A percentile compares a stretch with the other conserved stretches of the same genome.
Conservation (phyloP, 192 early-diverging fungal species). For the Lobosporangium transversale region DNA sequence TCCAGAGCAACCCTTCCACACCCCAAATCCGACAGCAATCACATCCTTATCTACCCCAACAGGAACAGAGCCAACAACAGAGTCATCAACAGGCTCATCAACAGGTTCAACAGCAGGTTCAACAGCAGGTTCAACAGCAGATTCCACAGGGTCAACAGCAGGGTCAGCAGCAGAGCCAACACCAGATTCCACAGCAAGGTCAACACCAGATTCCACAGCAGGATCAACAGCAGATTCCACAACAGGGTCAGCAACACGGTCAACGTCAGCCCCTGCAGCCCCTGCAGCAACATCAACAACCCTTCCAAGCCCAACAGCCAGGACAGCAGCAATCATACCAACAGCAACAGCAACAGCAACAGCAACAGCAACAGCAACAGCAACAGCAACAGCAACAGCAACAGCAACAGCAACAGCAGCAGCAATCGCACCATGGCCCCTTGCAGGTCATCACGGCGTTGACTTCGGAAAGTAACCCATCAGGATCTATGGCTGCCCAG, state of each 20-base stretch:
- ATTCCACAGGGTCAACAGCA: conserved; percentile 23
- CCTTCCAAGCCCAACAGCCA: background rate
- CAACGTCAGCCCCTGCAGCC: background rate
- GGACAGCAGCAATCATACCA: background rate
- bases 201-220: conserved; percentile 11
- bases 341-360: conserved; percentile 7
- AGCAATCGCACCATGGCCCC: conserved; percentile 3
- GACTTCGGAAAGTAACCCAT: background rate
- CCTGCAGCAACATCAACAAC: conserved; percentile 1
- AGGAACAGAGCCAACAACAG: too few species aligned
- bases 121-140: too few species aligned
- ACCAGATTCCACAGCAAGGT: background rate
- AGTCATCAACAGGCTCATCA: too few species aligned
- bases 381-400: background rate
- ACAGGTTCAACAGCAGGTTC: too few species aligned
- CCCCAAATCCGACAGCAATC: too few species aligned
- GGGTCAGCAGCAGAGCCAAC: background rate
- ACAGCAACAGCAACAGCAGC: conserved; percentile 6
- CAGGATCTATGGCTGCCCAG: background rate
- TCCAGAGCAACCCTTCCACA: background rate
- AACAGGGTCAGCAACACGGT: conserved; percentile 4
- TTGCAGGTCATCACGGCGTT: background rate
- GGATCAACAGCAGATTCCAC: background rate
- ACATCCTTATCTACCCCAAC: too few species aligned
- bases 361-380: conserved; percentile 7